Conservation (phyloP, 257 asterid genomes). For the Nicotiana noctiflora region DNA sequence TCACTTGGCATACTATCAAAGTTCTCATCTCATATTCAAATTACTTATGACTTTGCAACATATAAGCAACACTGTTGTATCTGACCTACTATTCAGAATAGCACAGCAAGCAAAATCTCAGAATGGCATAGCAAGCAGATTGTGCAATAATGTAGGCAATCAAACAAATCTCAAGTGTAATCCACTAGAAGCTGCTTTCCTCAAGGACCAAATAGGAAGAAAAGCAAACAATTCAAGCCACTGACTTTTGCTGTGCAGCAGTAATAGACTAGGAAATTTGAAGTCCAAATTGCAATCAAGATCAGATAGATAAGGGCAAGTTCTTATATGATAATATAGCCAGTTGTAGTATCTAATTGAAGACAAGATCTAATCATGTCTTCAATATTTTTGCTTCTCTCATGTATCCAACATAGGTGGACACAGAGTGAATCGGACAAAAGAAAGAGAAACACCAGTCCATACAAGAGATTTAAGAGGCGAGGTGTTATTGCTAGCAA, state of each 20-base stretch:
- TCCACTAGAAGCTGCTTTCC: background rate
- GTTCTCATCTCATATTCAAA: background rate
- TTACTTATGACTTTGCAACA: background rate
- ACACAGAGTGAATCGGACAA: background rate
- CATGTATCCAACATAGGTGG: background rate
- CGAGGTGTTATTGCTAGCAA: background rate
- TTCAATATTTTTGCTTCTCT: background rate
- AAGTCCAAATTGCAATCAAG: background rate
- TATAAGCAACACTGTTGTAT: background rate
- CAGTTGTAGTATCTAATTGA: background rate
- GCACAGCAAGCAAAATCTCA: background rate
- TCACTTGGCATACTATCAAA: background rate
- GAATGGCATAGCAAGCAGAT: background rate
- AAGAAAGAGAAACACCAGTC: background rate
- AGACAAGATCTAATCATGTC: background rate
- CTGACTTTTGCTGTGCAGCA: background rate
- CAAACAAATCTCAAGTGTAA: background rate
- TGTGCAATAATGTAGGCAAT: background rate
- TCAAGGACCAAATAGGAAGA: background rate
- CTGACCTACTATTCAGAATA: background rate
- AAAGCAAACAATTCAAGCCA: no score
- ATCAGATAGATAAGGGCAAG: background rate
- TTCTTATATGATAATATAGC: background rate
- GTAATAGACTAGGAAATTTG: background rate
- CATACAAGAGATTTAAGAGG: background rate